Conservation (phyloP, 176 grass and related monocot genomes). For the Aegilops bicornis region DNA sequence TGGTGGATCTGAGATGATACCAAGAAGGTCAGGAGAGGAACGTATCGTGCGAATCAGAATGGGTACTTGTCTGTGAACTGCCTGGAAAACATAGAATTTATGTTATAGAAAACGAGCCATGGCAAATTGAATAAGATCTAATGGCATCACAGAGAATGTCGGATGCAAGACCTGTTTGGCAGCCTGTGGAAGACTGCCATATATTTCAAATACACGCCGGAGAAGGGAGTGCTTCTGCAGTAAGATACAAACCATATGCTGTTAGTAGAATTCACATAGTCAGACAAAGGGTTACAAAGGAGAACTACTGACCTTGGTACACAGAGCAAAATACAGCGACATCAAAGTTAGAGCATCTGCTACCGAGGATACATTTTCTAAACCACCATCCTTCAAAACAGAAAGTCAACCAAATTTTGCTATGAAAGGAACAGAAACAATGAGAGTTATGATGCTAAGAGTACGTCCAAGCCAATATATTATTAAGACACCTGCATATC, state of each 20-base stretch:
- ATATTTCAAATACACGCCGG: slow-evolving; percentile 74
- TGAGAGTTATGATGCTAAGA: background rate
- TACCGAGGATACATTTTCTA: slow-evolving; percentile 45
- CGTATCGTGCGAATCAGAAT: slow-evolving; percentile 85
- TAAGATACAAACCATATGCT: slow-evolving; percentile 29
- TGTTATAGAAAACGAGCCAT: background rate
- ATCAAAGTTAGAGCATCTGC: slow-evolving; percentile 64
- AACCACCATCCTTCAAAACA: slow-evolving; percentile 64
- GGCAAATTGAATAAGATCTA: slow-evolving; percentile 12
- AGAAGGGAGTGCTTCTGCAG: slow-evolving; percentile 96
- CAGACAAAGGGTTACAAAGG: slow-evolving; percentile 23
- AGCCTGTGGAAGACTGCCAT: slow-evolving; percentile 66
- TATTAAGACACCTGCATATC: background rate
- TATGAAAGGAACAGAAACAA: background rate
- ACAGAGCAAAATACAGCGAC: slow-evolving; percentile 96
- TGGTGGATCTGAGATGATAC: slow-evolving; percentile 80
- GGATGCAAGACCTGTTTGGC: slow-evolving; percentile 72
- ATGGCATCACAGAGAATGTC: slow-evolving; percentile 25
- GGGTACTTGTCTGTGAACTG: slow-evolving; percentile 76
- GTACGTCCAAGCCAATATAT: background rate
- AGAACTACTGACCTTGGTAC: slow-evolving; percentile 79
- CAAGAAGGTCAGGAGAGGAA: slow-evolving; percentile 71
- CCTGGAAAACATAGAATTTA: slow-evolving; percentile 59
- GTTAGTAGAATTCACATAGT: slow-evolving; percentile 37
- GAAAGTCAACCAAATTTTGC: slow-evolving; percentile 13